Evolutionary conservation across 2,329 filamentous ascomycete species (phyloP), one percentile per base, ranked within the genome.

Genomic region (Penicillium corylophilum): DNA sequence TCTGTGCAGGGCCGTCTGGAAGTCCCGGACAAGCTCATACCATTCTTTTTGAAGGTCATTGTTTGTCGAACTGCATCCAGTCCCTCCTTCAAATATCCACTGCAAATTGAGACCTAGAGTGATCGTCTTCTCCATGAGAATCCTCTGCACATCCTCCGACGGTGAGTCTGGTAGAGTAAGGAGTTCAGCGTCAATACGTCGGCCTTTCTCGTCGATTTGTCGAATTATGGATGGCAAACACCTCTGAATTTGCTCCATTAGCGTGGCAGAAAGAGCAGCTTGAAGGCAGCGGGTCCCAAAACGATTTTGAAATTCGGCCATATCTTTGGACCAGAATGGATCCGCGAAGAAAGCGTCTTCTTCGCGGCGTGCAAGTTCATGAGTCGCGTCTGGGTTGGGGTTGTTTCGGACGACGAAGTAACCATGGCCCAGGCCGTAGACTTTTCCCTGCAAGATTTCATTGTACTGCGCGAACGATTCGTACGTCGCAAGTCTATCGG

Each of bases 351-450:
- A 86, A 0, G 64, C 7, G 0, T 66, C 53, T 57, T 86, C 84
- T 8, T 77, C 69, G 0, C 57, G 15, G 0, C 82, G 73, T 0
- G 83, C 82, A 5, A 74, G 60, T 0, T 62, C 48, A 49, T 84
- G 77, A 1, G 73, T 72, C 0, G 81, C 64, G 0, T 66, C 57
- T 0, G 69, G 56, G 12, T 79, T 65, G 0, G 81, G 71, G n/a
- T 75, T 75, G 44, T 77, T 76, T 0, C 86, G 88, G 0, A 92
- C 89, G 8, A 89, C 83, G 55, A 86, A 95, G 64, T 93, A 96
- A 0, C 88, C 88, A n/a, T 89, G 78, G 0, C 85, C 86, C 0
- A 92, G 80, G 0, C 67, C 64, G 53, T 89, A 89, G 2, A 81
- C 80, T 2, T 81, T 65, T 0, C 84, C 83, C 0, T 77, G 74